Percentiles rank a stretch among this genome's conserved stretches.
phyloP scores from a whole-genome alignment of 2,329 filamentous ascomycete genomes.

The Botrytis deweyae region DNA sequence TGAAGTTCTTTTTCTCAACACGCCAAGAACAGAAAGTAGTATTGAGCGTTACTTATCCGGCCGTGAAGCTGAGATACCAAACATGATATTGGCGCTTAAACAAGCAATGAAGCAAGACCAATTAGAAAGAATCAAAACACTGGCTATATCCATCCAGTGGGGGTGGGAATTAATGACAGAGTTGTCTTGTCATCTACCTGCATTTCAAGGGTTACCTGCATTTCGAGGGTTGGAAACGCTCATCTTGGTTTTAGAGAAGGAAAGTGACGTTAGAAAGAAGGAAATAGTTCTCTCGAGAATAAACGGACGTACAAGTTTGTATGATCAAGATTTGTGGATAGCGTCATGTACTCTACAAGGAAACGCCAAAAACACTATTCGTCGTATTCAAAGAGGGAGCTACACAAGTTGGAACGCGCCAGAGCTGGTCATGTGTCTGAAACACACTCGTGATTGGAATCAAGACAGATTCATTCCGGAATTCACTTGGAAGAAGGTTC shows the following conservation, averaged over 20 bases:
- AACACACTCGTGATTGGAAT: neutral
- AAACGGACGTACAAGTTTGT: neutral
- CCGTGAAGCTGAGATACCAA: fast-evolving
- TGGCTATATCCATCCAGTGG: neutral
- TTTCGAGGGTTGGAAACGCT: too few species aligned
- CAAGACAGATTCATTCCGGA: neutral
- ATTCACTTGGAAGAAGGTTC: neutral
- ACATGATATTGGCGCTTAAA: neutral
- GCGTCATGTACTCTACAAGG: neutral
- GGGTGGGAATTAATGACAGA: too few species aligned
- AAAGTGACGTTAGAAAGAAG: neutral
- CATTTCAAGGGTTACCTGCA: too few species aligned
- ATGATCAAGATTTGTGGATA: neutral
- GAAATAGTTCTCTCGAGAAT: neutral
- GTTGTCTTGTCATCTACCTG: neutral
- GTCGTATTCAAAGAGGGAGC: neutral
- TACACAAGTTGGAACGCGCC: neutral
- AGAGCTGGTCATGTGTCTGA: neutral
- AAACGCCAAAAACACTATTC: too few species aligned
- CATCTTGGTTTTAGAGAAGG: neutral
- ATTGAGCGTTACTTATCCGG: too few species aligned
- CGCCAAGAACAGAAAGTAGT: too few species aligned
- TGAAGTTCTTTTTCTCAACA: neutral
- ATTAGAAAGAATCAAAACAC: neutral
- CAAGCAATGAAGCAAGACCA: neutral